Evolutionary conservation across 345 rosid genomes (phyloP).

Genomic region (Salix suchowensis): DNA sequence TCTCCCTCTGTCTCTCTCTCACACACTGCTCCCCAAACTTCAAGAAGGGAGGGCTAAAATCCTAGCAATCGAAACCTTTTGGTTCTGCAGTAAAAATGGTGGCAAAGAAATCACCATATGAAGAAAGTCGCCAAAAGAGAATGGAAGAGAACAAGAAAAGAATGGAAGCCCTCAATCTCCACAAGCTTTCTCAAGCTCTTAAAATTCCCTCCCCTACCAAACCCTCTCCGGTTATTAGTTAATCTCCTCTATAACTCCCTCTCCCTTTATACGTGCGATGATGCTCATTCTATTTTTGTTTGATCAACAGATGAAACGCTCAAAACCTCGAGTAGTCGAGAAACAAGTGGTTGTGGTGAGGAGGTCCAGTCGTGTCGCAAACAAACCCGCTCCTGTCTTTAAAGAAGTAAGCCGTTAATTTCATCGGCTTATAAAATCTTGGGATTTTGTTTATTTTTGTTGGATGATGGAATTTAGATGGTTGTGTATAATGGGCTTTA

Average conservation of each 20-base stretch:
- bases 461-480: neutral
- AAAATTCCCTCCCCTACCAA: constrained; percentile 7
- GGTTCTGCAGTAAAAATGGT: neutral
- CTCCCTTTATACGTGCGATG: neutral
- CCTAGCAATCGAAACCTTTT: too few species aligned
- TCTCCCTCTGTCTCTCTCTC: too few species aligned
- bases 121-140: constrained; percentile 12
- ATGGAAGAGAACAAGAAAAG: constrained; percentile 16
- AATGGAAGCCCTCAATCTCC: constrained; percentile 23
- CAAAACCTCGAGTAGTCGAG: neutral
- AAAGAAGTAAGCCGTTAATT: neutral
- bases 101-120: constrained; percentile 6
- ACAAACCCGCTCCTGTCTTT: constrained; percentile 10
- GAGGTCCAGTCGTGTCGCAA: constrained; percentile 18
- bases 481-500: neutral
- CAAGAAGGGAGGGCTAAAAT: too few species aligned
- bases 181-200: constrained; percentile 14
- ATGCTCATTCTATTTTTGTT: neutral
- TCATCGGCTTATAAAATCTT: neutral
- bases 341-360: constrained; percentile 12
- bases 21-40: too few species aligned
- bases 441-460: neutral
- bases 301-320: neutral
- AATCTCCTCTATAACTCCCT: neutral
- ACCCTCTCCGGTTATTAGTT: constrained; percentile 11